Base-by-base conservation (phyloP, 371 early-diverging fungal species). In the Mortierella sp. region DNA sequence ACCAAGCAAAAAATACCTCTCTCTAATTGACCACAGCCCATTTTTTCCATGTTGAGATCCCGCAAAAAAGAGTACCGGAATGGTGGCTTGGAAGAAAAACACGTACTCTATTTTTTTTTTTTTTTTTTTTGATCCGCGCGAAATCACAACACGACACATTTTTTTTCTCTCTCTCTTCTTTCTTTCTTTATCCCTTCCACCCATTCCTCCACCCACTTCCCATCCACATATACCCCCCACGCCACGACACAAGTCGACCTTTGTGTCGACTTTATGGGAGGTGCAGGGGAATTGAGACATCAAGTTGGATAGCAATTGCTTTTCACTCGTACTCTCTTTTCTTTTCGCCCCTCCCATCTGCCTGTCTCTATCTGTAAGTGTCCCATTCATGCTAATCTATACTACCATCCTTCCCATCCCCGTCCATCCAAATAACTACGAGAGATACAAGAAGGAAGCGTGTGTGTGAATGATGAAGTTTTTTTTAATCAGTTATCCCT, bases 401-500 rank as follows among this genome's bases (percentile, higher is more conserved):
- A n/a, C n/a, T n/a, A n/a, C n/a, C n/a, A n/a, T n/a, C n/a, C 16
- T 3, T 29, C 9, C 58, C 1, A 55, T 53, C 37, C 41, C 58
- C 48, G 8, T 5, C 37, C 50, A 13, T 11, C 4, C 64, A 37
- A 43, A 71, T 26, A 34, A 48, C n/a, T n/a, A 26, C 13, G 13
- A 50, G 52, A 26, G 44, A 45, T 47, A 39, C 8, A 16, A 45
- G 14, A 68, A 34, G 53, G 45, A 29, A 44, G 65, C 29, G 34
- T 11, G 31, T 31, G 22, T 58, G 58, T 70, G 64, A 55, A 69
- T 75, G 72, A 74, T 76, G 70, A 76, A 79, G 34, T 66, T 71
- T 48, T 58, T 68, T 70, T 67, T 85, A 79, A 74, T 76, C 87
- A 88, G 89, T 89, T 88, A 89, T 89, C 89, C 90, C 89, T 89